Conservation (phyloP, 2,329 filamentous ascomycete species). For the Cryphonectria japonica region DNA sequence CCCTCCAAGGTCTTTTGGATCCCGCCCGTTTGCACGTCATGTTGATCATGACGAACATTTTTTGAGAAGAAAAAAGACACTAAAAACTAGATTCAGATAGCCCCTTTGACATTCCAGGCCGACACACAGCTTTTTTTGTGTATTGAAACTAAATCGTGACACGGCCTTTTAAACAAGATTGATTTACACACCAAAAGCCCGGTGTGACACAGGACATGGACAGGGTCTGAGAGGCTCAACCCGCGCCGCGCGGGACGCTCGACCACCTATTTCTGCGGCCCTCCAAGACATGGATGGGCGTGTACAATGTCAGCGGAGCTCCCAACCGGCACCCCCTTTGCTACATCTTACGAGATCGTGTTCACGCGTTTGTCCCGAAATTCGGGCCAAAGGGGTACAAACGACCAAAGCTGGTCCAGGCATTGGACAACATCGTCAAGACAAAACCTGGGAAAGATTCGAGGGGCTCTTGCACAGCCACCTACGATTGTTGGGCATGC, state of each 20-base stretch:
- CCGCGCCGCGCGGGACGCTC: not conserved
- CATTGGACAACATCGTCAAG: not conserved
- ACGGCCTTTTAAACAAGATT: not conserved
- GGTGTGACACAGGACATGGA: not conserved
- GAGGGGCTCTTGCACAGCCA: not conserved
- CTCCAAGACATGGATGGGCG: too few relatives aligned
- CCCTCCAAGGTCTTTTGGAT: not conserved
- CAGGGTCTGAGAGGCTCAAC: not conserved
- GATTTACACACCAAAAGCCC: not conserved
- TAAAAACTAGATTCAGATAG: not conserved
- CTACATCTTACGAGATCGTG: slow-evolving; percentile 1
- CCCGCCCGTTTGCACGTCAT: not conserved
- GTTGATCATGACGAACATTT: not conserved
- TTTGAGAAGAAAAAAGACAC: too few relatives aligned
- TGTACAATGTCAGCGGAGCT: not conserved
- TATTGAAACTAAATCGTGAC: not conserved
- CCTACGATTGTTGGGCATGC: not conserved
- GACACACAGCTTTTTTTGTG: not conserved
- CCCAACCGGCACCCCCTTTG: not conserved
- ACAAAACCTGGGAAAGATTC: not conserved
- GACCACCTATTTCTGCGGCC: not conserved
- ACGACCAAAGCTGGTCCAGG: not conserved
- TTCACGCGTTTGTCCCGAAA: slow-evolving; percentile 12
- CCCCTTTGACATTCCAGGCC: not conserved
- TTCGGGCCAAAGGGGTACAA: not conserved